A percentile compares a stretch with the other conserved stretches of the same genome.
Evolutionary conservation across 352 stramenopile species (phyloP).

Genomic region (Phytophthora sp.): DNA sequence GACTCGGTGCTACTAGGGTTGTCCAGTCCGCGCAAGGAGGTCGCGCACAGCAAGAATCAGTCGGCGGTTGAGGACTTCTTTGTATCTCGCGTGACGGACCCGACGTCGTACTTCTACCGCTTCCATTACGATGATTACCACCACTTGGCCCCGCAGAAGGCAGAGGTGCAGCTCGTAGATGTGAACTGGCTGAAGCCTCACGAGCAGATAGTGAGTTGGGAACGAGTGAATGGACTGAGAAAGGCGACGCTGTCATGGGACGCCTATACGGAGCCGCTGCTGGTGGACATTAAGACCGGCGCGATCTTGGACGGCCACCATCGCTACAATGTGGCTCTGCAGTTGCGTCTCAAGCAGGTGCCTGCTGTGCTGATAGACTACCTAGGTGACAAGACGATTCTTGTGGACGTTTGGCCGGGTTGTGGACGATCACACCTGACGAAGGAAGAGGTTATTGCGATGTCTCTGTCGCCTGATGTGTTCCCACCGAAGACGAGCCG

Average conservation of each 20-base stretch:
- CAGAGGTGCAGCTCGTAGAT: conserved; percentile 82
- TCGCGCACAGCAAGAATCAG: conserved; percentile 19
- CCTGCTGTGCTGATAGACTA: conserved; percentile 86
- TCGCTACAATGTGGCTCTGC: conserved; percentile 78
- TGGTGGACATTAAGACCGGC: conserved; percentile 80
- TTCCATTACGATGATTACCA: conserved; percentile 77
- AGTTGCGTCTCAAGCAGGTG: conserved; percentile 74
- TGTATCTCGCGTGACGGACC: conserved; percentile 78
- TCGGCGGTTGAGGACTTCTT: conserved; percentile 79
- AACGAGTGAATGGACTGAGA: conserved; percentile 77
- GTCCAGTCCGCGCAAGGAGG: conserved; percentile 7
- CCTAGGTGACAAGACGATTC: conserved; percentile 71
- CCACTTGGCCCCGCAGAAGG: conserved; percentile 74
- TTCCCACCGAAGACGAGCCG: conserved; percentile 88
- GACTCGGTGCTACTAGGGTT: conserved; percentile 65
- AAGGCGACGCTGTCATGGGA: conserved; percentile 84
- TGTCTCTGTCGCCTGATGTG: conserved; percentile 81
- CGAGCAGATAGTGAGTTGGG: conserved; percentile 83
- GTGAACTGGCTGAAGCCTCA: conserved; percentile 86
- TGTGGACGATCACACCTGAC: conserved; percentile 69
- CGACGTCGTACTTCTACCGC: conserved; percentile 88
- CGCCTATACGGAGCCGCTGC: conserved; percentile 80
- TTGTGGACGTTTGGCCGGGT: conserved; percentile 80
- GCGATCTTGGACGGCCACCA: conserved; percentile 88
- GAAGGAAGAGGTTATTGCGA: conserved; percentile 85